Evolutionary conservation across 345 rosid species (phyloP), one percentile per base, ranked within the genome.

Genomic region (Eucalyptus urophylla): DNA sequence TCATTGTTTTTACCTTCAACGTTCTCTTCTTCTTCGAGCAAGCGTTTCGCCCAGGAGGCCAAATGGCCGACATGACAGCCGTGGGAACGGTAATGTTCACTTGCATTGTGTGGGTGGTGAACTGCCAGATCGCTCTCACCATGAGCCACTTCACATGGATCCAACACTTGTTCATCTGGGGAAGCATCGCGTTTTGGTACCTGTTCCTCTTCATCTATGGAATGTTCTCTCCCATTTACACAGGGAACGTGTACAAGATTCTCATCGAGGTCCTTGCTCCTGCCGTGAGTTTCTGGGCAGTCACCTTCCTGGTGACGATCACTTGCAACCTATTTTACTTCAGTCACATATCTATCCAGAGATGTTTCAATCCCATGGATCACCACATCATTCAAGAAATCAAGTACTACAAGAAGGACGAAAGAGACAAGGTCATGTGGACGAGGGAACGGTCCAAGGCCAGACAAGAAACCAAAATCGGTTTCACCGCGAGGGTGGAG

Each of bases 71-170:
- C 92, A 96, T 98, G 99, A 94, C 96, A 44, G 94, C 93, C 14
- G 94, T 96, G 7, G 99, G 99, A 62, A 94, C 99, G 2, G 94
- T 97, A 31, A 97, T 97, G 97, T 97, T 97, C 95, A 96, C 99
- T 72, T 96, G 99, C 95, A 97, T 98, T 85, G 95, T 98, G 49
- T 96, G 99, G 96, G 97, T 95, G 17, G 99, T 95, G 56, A 98
- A 98, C 90, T 96, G 94, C 90, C 99, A 98, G 93, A 98, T 98
- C 27, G 98, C 99, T 0, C 96, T 98, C 67, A 96, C 96, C 1
- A 96, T 98, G 95, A 96, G 99, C 89, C 99, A 98, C 92, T 98
- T 98, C 94, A 97, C 99, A 89, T 98, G 99, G 99, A 97, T 97
- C 91, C 99, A 98, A 88, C 99, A 98, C 86, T 91, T 97, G 86